Conservation (phyloP, 2,329 filamentous ascomycete genomes). For the Penicillium sp. region DNA sequence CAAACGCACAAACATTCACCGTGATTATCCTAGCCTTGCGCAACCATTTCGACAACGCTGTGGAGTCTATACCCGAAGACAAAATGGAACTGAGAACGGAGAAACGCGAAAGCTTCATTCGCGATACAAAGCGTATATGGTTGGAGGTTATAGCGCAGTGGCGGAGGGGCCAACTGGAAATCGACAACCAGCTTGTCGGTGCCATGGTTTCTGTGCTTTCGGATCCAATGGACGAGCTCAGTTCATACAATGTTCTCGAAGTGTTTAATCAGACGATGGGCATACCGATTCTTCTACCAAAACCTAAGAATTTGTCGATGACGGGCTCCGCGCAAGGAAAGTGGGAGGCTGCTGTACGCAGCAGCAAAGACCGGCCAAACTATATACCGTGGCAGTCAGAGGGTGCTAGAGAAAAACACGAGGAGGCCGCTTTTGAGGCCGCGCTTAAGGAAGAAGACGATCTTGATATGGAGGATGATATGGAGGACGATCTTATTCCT, state of each 20-base stretch:
- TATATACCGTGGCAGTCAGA: slow-evolving; percentile 16
- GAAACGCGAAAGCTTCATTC: slow-evolving; percentile 44
- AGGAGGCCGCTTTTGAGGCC: not conserved
- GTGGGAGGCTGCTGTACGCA: slow-evolving; percentile 19
- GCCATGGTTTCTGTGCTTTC: slow-evolving; percentile 78
- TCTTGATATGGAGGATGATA: not conserved
- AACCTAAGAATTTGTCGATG: slow-evolving; percentile 18
- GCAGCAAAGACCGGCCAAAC: not conserved
- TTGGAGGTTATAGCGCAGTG: slow-evolving; percentile 72
- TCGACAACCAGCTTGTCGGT: slow-evolving; percentile 76
- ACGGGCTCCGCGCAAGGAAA: slow-evolving; percentile 7
- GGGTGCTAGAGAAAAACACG: not conserved
- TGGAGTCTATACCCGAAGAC: slow-evolving; percentile 27
- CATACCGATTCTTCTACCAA: slow-evolving; percentile 49
- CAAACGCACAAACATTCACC: slow-evolving; percentile 72
- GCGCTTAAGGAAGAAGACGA: not conserved
- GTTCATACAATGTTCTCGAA: slow-evolving; percentile 68
- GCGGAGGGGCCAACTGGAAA: slow-evolving; percentile 62
- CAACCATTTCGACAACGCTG: slow-evolving; percentile 35
- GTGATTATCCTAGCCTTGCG: slow-evolving; percentile 77
- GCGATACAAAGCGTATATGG: slow-evolving; percentile 74
- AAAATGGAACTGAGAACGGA: slow-evolving; percentile 24
- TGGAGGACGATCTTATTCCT: slow-evolving; percentile 21
- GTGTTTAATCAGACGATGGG: slow-evolving; percentile 80
- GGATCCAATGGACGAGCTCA: slow-evolving; percentile 54